Evolutionary conservation across 805 yeast genomes (phyloP), one percentile per base, ranked within the genome.

Genomic region (Saccharomycopsis babjevae): DNA sequence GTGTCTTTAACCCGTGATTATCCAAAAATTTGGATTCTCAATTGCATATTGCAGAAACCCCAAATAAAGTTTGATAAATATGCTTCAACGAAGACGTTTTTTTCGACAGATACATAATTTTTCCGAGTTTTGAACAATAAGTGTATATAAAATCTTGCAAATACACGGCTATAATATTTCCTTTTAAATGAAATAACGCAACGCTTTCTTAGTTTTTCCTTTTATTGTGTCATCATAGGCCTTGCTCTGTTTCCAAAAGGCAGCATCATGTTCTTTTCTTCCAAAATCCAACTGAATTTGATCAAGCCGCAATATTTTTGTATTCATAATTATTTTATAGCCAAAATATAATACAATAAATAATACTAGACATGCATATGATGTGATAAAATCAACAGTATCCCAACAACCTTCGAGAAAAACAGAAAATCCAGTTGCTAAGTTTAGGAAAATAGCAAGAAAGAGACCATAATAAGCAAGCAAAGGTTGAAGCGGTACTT

Each of bases 251-350:
- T 85, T 89, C 96, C 96, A 89, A 25, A 84, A 82, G 64, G 81
- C 81, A 57, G 90, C 76, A 71, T 90, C 97, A 73, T 85, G 83
- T 69, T 89, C 96, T 57, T 94, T 78, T 67, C 96, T 76, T 1
- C 96, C 96, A 0, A 89, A 80, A 70, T 90, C 96, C 69, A 87
- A 79, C 70, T 90, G 96, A 62, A 89, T 70, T 55, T 88, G 85
- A 66, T 87, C 92, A 55, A 88, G 73, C 57, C 88, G 79, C 58
- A 83, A 88, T 11, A 85, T 74, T 64, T 83, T 79, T 1, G 92
- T 84, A 10, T 89, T 82, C 62, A 83, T 79, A 16, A 83, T 68
- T 0, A 83, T 50, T 67, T 83, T 84, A 71, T 86, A 85, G 0
- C 82, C 80, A 36, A 76, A 18, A 66, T 80, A 86, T 43, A 82